A percentile compares a stretch with the other conserved stretches of the same genome.
Evolutionary conservation across 345 rosid genomes (phyloP).

Genomic region (Gossypioides kirkii): DNA sequence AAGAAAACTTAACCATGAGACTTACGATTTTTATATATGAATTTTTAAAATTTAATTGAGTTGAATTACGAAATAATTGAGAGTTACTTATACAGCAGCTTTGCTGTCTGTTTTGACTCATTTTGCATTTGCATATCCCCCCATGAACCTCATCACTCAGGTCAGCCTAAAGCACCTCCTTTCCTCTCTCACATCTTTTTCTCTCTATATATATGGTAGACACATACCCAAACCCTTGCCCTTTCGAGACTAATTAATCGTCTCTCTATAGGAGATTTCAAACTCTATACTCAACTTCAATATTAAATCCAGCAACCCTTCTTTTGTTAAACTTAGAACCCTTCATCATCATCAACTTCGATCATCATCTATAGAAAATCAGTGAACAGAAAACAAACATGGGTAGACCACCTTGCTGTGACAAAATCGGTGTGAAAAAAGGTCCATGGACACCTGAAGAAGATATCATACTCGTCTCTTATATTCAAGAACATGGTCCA

Average conservation of each 20-base stretch:
- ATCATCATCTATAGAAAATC: background rate
- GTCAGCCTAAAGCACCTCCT: conserved; percentile 30
- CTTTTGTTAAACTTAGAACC: background rate
- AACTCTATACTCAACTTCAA: background rate
- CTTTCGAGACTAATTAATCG: conserved; percentile 23
- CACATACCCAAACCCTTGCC: conserved; percentile 12
- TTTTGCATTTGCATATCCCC: conserved; percentile 13
- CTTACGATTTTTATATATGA: too few relatives aligned
- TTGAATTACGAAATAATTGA: too few relatives aligned
- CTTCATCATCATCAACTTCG: background rate
- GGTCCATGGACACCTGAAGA: conserved; percentile 99
- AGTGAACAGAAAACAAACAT: conserved; percentile 19
- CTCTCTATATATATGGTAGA: conserved; percentile 19
- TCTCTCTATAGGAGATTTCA: conserved; percentile 14
- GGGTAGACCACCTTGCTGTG: conserved; percentile 95
- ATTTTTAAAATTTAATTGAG: too few relatives aligned
- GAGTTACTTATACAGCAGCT: background rate
- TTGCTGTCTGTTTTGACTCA: conserved; percentile 54
- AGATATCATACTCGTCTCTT: conserved; percentile 84
- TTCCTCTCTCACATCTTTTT: background rate
- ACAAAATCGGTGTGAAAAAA: conserved; percentile 78
- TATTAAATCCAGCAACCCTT: background rate
- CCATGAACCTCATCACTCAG: conserved; percentile 19
- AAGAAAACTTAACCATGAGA: too few relatives aligned
- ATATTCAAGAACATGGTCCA: conserved; percentile 88